These are phyloP conservation scores for Mesostigma viride DNA, from an alignment of 139 green algal species.

Conservation along the genomic window DNA sequence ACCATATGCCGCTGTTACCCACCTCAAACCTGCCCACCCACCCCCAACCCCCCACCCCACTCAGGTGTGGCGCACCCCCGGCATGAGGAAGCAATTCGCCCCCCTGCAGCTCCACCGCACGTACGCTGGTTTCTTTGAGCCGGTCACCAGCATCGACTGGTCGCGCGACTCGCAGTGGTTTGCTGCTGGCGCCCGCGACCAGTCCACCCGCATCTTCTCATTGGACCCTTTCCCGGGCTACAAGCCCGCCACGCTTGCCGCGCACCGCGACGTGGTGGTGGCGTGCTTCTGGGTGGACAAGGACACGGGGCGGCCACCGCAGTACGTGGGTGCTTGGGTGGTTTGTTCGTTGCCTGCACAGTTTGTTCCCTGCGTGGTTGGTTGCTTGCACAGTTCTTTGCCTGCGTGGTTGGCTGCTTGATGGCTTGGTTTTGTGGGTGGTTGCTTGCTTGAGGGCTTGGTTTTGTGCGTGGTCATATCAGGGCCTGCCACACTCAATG, in stretches of 20 bases:
- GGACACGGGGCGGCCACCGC: neutral
- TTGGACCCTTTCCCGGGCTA: conserved; percentile 71
- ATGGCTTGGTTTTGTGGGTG: too few relatives aligned
- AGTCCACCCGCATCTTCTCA: conserved; percentile 53
- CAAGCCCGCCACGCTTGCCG: conserved; percentile 57
- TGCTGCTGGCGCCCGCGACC: conserved; percentile 66
- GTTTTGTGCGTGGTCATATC: too few relatives aligned
- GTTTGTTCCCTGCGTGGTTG: too few relatives aligned
- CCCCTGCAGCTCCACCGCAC: conserved; percentile 83
- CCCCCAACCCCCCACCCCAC: too few relatives aligned
- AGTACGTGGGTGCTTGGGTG: too few relatives aligned
- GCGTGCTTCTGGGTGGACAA: conserved; percentile 58
- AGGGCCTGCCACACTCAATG: too few relatives aligned
- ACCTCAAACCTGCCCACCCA: too few relatives aligned
- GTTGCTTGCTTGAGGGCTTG: too few relatives aligned
- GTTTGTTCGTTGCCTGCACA: too few relatives aligned
- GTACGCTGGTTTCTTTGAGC: conserved; percentile 65
- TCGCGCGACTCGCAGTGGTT: conserved; percentile 58
- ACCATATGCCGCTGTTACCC: too few relatives aligned
- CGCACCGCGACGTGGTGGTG: conserved; percentile 65
- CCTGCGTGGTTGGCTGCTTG: too few relatives aligned
- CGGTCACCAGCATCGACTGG: conserved; percentile 84
- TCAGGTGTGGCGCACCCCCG: conserved; percentile 79
- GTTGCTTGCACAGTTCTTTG: too few relatives aligned
- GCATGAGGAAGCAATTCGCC: conserved; percentile 60